A percentile compares a stretch with the other conserved stretches of the same genome.
phyloP scores from a whole-genome alignment of 2,329 filamentous ascomycete species.

The Tolypocladium tundrense region DNA sequence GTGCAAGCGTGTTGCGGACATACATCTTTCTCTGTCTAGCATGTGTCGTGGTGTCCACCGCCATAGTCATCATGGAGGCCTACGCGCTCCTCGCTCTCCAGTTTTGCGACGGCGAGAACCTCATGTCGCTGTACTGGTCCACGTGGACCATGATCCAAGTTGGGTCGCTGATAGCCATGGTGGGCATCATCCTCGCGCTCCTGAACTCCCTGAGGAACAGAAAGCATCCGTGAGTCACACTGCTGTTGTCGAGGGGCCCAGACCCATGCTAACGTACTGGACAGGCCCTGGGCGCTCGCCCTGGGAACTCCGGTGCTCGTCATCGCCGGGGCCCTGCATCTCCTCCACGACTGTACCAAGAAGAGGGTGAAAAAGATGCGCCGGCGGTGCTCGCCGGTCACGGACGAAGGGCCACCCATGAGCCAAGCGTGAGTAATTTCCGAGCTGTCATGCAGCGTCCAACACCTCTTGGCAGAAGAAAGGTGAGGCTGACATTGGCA shows the following conservation, averaged over 20 bases:
- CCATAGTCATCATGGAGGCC: conserved; percentile 42
- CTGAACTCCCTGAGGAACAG: conserved; percentile 37
- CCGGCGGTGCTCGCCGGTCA: conserved; percentile 13
- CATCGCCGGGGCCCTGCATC: conserved; percentile 41
- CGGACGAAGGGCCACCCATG: conserved; percentile 22
- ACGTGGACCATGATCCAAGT: conserved; percentile 52
- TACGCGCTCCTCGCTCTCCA: conserved; percentile 43
- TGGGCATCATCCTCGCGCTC: conserved; percentile 44
- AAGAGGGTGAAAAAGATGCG: conserved; percentile 24
- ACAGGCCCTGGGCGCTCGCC: conserved; percentile 45
- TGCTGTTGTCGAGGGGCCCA: not conserved
- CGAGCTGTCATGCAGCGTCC: not conserved
- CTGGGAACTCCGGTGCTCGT: conserved; percentile 50
- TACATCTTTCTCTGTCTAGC: conserved; percentile 32
- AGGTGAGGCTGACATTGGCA: conserved; percentile 4
- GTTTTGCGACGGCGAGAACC: conserved; percentile 50
- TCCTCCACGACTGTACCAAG: conserved; percentile 30
- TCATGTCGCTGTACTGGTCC: conserved; percentile 50
- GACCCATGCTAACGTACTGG: not conserved
- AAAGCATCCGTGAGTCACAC: conserved; percentile 36
- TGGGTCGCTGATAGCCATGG: conserved; percentile 46
- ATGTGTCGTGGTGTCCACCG: conserved; percentile 34
- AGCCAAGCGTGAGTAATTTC: conserved; percentile 30
- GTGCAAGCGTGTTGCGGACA: conserved; percentile 18
- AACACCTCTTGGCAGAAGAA: not conserved